Evolutionary conservation across 1,284 basidiomycete genomes (phyloP).

Genomic region (Phaffia rhodozyma): DNA sequence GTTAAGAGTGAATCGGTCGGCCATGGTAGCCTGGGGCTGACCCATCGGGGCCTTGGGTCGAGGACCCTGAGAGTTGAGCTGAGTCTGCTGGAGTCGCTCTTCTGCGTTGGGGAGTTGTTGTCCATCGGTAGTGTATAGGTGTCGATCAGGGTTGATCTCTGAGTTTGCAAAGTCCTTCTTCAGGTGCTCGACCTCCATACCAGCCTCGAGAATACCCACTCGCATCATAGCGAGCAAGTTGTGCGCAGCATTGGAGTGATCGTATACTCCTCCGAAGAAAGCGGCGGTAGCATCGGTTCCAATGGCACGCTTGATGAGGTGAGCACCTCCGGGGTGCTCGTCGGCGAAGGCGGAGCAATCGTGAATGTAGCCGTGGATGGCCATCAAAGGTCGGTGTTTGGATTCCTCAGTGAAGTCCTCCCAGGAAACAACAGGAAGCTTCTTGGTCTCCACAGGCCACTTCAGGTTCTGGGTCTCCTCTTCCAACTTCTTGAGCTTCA

Average conservation of each 20-base stretch:
- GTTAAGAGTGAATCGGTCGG: conserved; percentile 30
- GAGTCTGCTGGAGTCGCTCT: conserved; percentile 25
- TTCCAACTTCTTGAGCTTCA: conserved; percentile 75
- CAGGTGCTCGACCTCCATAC: conserved; percentile 49
- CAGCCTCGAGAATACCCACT: conserved; percentile 72
- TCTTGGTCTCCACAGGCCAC: conserved; percentile 61
- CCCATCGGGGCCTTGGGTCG: conserved; percentile 25
- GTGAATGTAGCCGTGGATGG: conserved; percentile 82
- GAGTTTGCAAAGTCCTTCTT: conserved; percentile 19
- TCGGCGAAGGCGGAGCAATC: conserved; percentile 76
- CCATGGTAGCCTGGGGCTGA: conserved; percentile 31
- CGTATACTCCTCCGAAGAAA: conserved; percentile 88
- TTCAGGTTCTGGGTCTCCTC: conserved; percentile 54
- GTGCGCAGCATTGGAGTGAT: conserved; percentile 31
- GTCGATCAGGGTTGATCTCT: conserved; percentile 15
- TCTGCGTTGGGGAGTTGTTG: conserved; percentile 21
- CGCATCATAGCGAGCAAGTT: conserved; percentile 72
- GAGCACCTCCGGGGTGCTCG: conserved; percentile 73
- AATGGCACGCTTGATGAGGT: conserved; percentile 48
- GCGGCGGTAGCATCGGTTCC: conserved; percentile 81
- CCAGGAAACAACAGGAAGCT: conserved; percentile 74
- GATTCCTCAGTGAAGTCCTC: conserved; percentile 70
- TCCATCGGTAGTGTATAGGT: not conserved
- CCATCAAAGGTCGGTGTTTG: conserved; percentile 60
- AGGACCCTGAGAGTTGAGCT: conserved; percentile 29